These are phyloP conservation scores for Paragyromitra xinjiangensis DNA, from an alignment of 495 filamentous ascomycete genomes.

Conservation along the genomic window DNA sequence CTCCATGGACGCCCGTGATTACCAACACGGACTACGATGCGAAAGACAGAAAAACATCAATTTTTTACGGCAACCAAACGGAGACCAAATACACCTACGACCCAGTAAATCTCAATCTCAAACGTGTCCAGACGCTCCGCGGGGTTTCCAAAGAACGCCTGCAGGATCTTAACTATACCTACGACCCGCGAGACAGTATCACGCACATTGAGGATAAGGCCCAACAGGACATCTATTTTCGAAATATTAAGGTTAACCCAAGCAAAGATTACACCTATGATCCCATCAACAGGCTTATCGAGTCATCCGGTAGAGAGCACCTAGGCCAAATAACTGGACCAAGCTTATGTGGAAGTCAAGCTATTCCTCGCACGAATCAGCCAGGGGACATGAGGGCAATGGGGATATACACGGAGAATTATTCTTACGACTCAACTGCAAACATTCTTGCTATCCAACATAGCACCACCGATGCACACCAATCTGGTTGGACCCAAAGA, in stretches of 20 bases:
- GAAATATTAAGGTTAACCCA: constrained; percentile 48
- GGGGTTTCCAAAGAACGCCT: constrained; percentile 8
- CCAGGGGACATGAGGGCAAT: constrained; percentile 27
- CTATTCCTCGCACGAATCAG: background rate
- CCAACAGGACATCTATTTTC: constrained; percentile 56
- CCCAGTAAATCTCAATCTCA: constrained; percentile 8
- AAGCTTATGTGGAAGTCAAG: background rate
- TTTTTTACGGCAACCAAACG: constrained; percentile 39
- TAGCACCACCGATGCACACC: background rate
- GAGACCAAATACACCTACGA: constrained; percentile 42
- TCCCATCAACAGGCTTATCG: constrained; percentile 54
- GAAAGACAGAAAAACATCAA: background rate
- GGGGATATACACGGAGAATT: constrained; percentile 51
- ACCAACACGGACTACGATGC: constrained; percentile 47
- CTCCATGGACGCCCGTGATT: background rate
- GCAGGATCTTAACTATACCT: constrained; percentile 57
- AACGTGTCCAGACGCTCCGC: background rate
- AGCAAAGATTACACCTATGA: constrained; percentile 58
- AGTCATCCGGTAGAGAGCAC: constrained; percentile 59
- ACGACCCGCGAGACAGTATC: constrained; percentile 54
- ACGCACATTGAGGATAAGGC: constrained; percentile 51
- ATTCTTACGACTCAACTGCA: constrained; percentile 47
- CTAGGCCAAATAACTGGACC: constrained; percentile 20
- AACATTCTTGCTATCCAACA: constrained; percentile 52
- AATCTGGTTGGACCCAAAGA: background rate